Conservation (phyloP, 2,329 filamentous ascomycete species). For the Aspergillus piperis region DNA sequence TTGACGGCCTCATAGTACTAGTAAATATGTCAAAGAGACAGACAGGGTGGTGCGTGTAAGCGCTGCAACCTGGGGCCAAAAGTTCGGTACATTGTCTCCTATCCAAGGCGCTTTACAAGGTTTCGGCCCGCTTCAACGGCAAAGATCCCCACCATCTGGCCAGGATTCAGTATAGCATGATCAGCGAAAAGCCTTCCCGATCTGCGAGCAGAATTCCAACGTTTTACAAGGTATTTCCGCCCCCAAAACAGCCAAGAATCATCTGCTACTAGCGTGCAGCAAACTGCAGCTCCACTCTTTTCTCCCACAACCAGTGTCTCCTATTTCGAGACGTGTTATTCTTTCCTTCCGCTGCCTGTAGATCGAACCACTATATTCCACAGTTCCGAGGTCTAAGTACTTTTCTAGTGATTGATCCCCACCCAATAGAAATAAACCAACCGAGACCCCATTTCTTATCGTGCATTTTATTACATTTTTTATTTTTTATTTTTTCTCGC, state of each 20-base stretch:
- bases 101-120: neutral
- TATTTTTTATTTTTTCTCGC: no score
- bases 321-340: neutral
- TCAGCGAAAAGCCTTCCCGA: no score
- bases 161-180: no score
- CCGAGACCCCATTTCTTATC: no score
- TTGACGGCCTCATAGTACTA: neutral
- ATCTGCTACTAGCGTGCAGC: neutral
- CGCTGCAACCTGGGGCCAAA: neutral
- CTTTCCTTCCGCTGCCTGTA: neutral
- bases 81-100: neutral
- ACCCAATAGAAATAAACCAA: no score
- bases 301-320: neutral
- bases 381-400: neutral
- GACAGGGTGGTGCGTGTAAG: neutral
- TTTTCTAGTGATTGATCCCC: no score
- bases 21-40: slow-evolving; percentile 1
- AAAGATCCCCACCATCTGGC: slow-evolving; percentile 3
- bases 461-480: neutral
- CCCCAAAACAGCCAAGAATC: neutral
- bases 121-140: slow-evolving; percentile 10
- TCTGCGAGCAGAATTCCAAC: no score
- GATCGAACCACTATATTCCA: neutral
- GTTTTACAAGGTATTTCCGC: neutral
- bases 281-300: neutral